These are phyloP conservation scores for Hamamelis virginiana DNA, from an alignment of 164 flowering plant genomes.

Conservation along the genomic window DNA sequence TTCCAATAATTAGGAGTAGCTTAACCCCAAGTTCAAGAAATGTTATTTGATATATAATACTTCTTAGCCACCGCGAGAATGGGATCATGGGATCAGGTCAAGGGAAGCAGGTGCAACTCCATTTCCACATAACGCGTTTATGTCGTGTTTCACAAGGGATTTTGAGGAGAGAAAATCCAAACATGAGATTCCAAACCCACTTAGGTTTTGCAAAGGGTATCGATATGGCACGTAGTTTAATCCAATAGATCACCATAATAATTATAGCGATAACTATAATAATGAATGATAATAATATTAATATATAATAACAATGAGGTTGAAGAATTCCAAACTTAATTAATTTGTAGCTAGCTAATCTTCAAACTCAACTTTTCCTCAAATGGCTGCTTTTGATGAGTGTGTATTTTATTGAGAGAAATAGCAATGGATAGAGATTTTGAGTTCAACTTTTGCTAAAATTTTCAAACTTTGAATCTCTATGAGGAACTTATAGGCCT, in stretches of 20 bases:
- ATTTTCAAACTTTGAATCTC: constrained; percentile 6
- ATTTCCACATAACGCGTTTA: neutral
- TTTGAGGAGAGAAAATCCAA: constrained; percentile 2
- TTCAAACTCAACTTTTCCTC: too few relatives aligned
- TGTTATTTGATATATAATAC: neutral
- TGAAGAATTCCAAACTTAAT: neutral
- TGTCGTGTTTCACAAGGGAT: neutral
- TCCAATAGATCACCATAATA: neutral
- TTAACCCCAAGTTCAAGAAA: constrained; percentile 10
- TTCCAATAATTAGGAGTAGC: constrained; percentile 5
- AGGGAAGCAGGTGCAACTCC: constrained; percentile 23
- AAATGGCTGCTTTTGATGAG: neutral
- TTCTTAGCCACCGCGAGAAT: constrained; percentile 1
- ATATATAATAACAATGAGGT: neutral
- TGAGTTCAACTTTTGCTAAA: constrained; percentile 1
- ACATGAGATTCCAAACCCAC: constrained; percentile 10
- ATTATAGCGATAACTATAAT: too few relatives aligned
- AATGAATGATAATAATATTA: neutral
- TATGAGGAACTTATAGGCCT: neutral
- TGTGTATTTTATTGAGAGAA: neutral
- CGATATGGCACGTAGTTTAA: neutral
- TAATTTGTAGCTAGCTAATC: too few relatives aligned
- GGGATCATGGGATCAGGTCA: constrained; percentile 6
- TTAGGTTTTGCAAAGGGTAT: neutral
- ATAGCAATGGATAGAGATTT: constrained; percentile 1